A percentile compares a stretch with the other conserved stretches of the same genome.
Evolutionary conservation across 2,329 filamentous ascomycete genomes (phyloP).

Genomic region (Cryoendolithus antarcticus): DNA sequence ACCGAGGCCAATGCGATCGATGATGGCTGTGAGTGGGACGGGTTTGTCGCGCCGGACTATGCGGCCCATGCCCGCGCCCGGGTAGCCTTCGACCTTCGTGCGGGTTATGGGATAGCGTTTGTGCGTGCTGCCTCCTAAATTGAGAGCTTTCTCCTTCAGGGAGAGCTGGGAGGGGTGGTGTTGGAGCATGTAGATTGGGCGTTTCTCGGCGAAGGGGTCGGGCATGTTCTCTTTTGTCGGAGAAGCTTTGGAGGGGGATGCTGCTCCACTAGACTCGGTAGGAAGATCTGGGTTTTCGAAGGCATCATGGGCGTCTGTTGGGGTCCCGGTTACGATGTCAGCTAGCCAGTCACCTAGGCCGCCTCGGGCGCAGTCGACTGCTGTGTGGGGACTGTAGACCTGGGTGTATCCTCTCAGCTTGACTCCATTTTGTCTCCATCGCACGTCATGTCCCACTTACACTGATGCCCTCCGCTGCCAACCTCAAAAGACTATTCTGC

Average conservation of each 20-base stretch:
- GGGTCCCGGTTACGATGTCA: slow-evolving; percentile 59
- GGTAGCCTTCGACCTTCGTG: slow-evolving; percentile 28
- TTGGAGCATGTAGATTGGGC: slow-evolving; percentile 32
- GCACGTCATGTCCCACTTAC: slow-evolving; percentile 24
- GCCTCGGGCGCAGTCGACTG: slow-evolving; percentile 71
- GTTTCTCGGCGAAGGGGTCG: slow-evolving; percentile 19
- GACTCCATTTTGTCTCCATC: no score
- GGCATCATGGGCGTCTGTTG: slow-evolving; percentile 15
- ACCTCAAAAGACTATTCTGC: slow-evolving; percentile 68
- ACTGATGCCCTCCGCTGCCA: slow-evolving; percentile 77
- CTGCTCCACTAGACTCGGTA: slow-evolving; percentile 1
- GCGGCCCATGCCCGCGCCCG: slow-evolving; percentile 48
- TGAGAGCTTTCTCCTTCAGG: slow-evolving; percentile 21
- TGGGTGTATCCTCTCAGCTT: slow-evolving; percentile 7
- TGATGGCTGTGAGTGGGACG: slow-evolving; percentile 44
- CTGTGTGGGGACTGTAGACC: slow-evolving; percentile 89
- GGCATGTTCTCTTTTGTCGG: slow-evolving; percentile 3
- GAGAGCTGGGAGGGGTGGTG: slow-evolving; percentile 37
- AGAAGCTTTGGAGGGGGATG: slow-evolving; percentile 3
- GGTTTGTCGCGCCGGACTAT: slow-evolving; percentile 43
- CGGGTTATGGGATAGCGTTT: slow-evolving; percentile 42
- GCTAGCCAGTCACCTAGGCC: slow-evolving; percentile 93
- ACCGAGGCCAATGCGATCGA: slow-evolving; percentile 47
- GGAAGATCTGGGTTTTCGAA: slow-evolving; percentile 5
- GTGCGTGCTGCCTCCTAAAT: slow-evolving; percentile 34